A percentile compares a stretch with the other conserved stretches of the same genome.
Conservation (phyloP, 257 asterid genomes). For the Buddleja alternifolia region DNA sequence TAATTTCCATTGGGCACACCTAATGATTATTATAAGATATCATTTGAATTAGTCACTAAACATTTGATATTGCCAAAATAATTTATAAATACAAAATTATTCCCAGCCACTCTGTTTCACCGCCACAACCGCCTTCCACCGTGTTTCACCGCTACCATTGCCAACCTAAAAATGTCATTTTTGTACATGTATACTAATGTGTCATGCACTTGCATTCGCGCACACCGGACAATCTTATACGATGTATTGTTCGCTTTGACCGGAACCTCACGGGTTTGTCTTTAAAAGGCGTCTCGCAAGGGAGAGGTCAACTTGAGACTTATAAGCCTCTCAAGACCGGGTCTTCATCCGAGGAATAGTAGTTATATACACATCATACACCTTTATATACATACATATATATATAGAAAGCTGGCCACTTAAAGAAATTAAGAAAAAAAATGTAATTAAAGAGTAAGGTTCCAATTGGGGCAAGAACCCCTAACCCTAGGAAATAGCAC, state of each 20-base stretch:
- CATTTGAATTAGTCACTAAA: conserved; percentile 3
- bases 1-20: conserved; percentile 6
- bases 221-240: no score
- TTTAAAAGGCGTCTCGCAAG: no score
- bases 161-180: not conserved
- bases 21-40: not conserved
- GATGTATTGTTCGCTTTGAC: no score
- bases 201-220: no score
- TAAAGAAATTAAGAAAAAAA: conserved; percentile 24
- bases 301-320: no score
- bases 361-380: no score
- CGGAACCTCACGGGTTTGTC: no score
- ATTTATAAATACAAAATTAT: not conserved
- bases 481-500: conserved; percentile 29
- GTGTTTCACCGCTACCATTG: not conserved
- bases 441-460: conserved; percentile 30
- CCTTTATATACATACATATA: no score
- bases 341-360: no score
- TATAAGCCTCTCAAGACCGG: no score
- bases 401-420: not conserved
- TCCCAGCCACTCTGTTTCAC: conserved; percentile 12
- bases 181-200: not conserved
- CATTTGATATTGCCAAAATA: not conserved
- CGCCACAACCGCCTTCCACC: not conserved
- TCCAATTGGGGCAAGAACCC: conserved; percentile 41